Base-by-base conservation (phyloP, 352 stramenopile genomes). In the Paralagenidium karlingii region DNA sequence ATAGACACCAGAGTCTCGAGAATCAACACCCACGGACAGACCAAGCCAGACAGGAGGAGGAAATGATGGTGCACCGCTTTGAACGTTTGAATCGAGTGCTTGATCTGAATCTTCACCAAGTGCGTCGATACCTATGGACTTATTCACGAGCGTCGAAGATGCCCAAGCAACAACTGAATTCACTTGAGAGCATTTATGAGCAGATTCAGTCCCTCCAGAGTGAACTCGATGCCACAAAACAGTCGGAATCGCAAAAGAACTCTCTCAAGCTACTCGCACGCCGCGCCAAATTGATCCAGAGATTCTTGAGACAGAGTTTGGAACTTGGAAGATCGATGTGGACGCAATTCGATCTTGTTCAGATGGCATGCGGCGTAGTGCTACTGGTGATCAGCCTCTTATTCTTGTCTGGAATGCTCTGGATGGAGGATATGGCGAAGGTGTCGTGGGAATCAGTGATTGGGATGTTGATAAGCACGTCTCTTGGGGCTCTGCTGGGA, bases 261-360 rank as follows among this genome's bases (percentile, higher is more conserved):
- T n/a, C n/a, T n/a, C 27, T 69, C 29, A 53, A 63, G 18, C 45
- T 64, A 11, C 49, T 67, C 22, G 41, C 64, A 31, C 50, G 63
- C 15, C 50, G 82, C 7, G 51, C 42, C 0, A 52, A 37, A 5
- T 45, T 51, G 5, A 68, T 82, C 20, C 65, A 78, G n/a, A 31
- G 32, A 1, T 89, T 84, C 19, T 49, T 93, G 9, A 58, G 61
- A 13, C 68, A 89, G 51, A 69, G 71, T 0, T 30, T 87, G 15
- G 58, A 59, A 3, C 48, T 84, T 3, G 70, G 73, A 7, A 70
- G 79, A 8, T 80, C 74, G 11, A 77, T 90, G 40, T 93, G 79
- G 77, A 93, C 79, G 26, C 79, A 93, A 24, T 93, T 93, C 34
- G 78, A 93, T 40, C 46, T 89, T n/a, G 58, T 52, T 40, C 64